phyloP scores from a whole-genome alignment of 495 filamentous ascomycete genomes.

The Amniculicola lignicola region DNA sequence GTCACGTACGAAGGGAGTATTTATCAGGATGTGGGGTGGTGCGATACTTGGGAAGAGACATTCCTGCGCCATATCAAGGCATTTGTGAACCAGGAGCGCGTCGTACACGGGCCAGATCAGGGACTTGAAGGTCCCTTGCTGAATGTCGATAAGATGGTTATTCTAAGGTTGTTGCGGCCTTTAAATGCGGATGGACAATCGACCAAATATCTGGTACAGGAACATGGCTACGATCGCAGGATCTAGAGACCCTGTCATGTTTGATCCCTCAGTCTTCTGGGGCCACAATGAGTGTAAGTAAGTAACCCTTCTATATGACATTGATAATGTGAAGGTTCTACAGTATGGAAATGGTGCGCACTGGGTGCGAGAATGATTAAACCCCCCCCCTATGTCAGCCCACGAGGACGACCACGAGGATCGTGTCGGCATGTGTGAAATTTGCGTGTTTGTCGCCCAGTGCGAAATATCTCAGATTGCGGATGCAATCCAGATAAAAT shows the following conservation, averaged over 20 bases:
- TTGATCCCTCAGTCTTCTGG: not conserved
- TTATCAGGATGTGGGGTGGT: not conserved
- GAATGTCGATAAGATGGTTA: not conserved
- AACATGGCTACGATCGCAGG: not conserved
- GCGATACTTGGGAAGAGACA: not conserved
- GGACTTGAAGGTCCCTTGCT: not conserved
- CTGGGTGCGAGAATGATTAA: not conserved
- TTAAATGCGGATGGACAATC: not conserved
- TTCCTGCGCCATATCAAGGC: not conserved
- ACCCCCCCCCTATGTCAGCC: not conserved
- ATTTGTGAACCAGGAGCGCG: not conserved
- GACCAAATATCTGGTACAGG: not conserved
- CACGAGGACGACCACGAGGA: not conserved
- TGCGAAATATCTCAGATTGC: too few relatives aligned
- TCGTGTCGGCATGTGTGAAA: not conserved
- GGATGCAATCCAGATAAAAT: too few relatives aligned
- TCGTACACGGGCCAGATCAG: not conserved
- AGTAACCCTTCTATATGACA: not conserved
- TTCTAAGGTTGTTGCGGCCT: not conserved
- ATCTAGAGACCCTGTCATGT: not conserved
- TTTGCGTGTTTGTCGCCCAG: not conserved
- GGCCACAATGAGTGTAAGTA: not conserved
- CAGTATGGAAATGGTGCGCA: not conserved
- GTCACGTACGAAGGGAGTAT: not conserved
- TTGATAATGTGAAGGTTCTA: not conserved